Base-by-base conservation (phyloP, 2,329 filamentous ascomycete species). In the Emericellopsis atlantica region DNA sequence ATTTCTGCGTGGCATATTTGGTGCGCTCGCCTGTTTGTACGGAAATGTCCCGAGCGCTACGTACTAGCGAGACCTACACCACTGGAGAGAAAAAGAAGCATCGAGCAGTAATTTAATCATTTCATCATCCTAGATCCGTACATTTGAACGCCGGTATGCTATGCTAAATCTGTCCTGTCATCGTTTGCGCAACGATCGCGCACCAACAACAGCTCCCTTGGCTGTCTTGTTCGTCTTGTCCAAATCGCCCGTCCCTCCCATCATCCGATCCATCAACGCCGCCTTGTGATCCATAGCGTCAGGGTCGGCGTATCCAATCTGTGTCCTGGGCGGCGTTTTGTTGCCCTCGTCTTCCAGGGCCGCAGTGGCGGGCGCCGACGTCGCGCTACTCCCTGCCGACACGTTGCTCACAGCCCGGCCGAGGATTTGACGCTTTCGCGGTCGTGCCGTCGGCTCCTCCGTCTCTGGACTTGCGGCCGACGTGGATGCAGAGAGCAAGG, bases 371-470 rank as follows among this genome's bases (percentile, higher is more conserved):
- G 39, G 32, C 10, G 31, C 23, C n/a, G 32, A 31, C 2, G 33
- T 21, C n/a, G 51, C 52, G 40, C 59, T 69, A 40, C 70, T 74
- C 5, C 62, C 61, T 1, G 66, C 67, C 3, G 74, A 79, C 3
- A 65, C 65, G 49, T 77, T 78, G 57, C 73, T 77, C 23, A 72
- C 56, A 4, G 72, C 76, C 10, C 76, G 70, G 5, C 76, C 76
- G 4, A 79, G 59, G 42, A 79, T 70, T 41, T 68, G 62, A 10
- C 72, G 68, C 40, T 65, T 61, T 2, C 65, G 48, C 41, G 57
- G 49, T 15, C 54, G 47, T 35, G 29, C 39, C 43, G 34, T 45
- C 5, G 16, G 33, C n/a, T 35, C 39, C 8, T 43, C 40, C 15
- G 47, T 48, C 11, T 45, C 43, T 6, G 45, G 4, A 7, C 26